Conservation (phyloP, 75 land plant species). For the Ceratopteris richardii region DNA sequence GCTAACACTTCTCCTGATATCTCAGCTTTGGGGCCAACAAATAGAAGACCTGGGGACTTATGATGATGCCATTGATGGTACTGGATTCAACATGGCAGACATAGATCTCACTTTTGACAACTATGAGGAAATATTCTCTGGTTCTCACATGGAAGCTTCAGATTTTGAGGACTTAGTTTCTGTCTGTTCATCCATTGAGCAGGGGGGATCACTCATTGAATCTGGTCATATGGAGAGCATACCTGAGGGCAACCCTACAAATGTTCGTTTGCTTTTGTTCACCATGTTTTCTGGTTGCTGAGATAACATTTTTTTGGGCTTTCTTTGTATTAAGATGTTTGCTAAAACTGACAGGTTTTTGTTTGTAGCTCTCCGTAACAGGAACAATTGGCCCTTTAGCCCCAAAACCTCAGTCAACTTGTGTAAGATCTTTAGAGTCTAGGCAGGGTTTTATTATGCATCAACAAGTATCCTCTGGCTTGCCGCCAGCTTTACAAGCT, state of each 20-base stretch:
- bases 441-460: not conserved
- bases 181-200: conserved; percentile 23
- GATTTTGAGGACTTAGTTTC: conserved; percentile 41
- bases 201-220: conserved; percentile 14
- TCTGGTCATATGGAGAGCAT: conserved; percentile 16
- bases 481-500: conserved; percentile 2
- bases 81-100: conserved; percentile 41
- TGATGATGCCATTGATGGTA: conserved; percentile 35
- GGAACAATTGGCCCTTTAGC: not conserved
- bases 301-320: not conserved
- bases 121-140: conserved; percentile 68
- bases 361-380: not conserved
- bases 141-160: conserved; percentile 23
- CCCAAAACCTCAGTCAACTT: not conserved
- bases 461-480: not conserved
- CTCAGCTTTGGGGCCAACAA: too few relatives aligned
- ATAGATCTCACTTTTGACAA: conserved; percentile 58
- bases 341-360: not conserved
- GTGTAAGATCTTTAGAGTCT: not conserved
- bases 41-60: conserved; percentile 33
- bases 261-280: not conserved
- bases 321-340: too few relatives aligned
- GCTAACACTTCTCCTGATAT: too few relatives aligned
- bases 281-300: not conserved
- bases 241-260: not conserved